These are phyloP conservation scores for Cardamine occulta DNA, from an alignment of 345 rosid genomes.

Conservation along the genomic window DNA sequence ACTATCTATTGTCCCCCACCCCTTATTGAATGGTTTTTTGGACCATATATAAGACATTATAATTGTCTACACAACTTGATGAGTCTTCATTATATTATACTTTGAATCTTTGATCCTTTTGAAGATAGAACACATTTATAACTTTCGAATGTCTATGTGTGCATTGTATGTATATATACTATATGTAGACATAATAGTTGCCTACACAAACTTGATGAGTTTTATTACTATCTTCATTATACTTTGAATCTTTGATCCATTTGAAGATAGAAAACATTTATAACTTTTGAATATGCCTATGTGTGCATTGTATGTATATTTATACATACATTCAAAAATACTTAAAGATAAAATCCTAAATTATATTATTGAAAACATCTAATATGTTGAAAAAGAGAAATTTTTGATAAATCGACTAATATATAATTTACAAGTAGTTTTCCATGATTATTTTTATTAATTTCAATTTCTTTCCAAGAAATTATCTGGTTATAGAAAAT, in stretches of 20 bases:
- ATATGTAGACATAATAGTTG: too few relatives aligned
- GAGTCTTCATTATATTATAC: not conserved
- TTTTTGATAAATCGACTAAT: too few relatives aligned
- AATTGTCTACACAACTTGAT: constrained; percentile 30
- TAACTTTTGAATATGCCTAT: too few relatives aligned
- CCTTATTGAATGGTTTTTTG: constrained; percentile 17
- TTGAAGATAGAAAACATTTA: too few relatives aligned
- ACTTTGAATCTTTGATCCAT: too few relatives aligned
- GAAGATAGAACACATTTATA: not conserved
- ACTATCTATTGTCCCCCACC: not conserved
- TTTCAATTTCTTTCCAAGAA: not conserved
- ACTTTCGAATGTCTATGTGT: not conserved
- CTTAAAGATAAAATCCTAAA: too few relatives aligned
- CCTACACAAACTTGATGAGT: too few relatives aligned
- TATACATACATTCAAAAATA: not conserved
- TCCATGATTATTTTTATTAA: not conserved
- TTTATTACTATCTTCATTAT: too few relatives aligned
- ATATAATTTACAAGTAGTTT: not conserved
- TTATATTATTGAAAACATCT: too few relatives aligned
- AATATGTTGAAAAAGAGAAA: not conserved
- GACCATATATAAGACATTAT: not conserved
- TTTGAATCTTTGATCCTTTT: constrained; percentile 2
- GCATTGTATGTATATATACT: not conserved
- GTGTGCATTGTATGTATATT: too few relatives aligned
- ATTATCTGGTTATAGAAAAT: not conserved